Evolutionary conservation across 1,284 basidiomycete species (phyloP).

Genomic region (Schizophyllum commune): DNA sequence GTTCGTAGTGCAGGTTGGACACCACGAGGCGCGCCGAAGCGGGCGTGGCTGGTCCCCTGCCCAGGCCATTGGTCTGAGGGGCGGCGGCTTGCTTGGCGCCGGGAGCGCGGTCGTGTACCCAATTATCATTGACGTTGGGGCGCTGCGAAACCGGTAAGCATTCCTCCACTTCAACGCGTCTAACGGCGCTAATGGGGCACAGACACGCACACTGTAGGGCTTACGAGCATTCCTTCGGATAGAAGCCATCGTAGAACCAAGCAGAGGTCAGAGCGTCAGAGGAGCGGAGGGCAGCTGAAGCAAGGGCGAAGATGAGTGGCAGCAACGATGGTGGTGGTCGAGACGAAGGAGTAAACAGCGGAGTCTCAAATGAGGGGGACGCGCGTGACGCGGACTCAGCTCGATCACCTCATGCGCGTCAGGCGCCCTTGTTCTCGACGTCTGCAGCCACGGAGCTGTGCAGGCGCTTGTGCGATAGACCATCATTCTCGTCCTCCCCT

Average conservation of each 20-base stretch:
- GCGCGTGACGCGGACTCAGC: not conserved
- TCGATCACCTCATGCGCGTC: not conserved
- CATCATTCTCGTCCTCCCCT: not conserved
- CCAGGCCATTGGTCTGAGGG: slow-evolving; percentile 9
- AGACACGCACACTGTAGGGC: slow-evolving; percentile 40
- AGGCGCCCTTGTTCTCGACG: not conserved
- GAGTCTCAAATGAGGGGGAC: not conserved
- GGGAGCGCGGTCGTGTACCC: slow-evolving; percentile 65
- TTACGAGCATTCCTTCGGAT: slow-evolving; percentile 25
- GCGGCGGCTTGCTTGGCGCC: slow-evolving; percentile 18
- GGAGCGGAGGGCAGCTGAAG: not conserved
- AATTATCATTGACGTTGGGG: slow-evolving; percentile 46
- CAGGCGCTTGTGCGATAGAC: not conserved
- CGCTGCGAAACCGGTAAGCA: slow-evolving; percentile 29
- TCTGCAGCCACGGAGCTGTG: not conserved
- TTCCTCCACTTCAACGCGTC: not conserved
- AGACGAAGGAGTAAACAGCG: not conserved
- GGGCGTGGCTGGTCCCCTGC: slow-evolving; percentile 21
- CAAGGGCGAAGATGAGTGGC: not conserved
- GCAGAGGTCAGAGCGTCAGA: not conserved
- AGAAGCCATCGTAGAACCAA: not conserved
- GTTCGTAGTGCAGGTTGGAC: slow-evolving; percentile 90
- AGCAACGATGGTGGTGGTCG: not conserved
- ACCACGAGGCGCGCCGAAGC: slow-evolving; percentile 59
- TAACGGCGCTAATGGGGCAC: slow-evolving; percentile 4